Evolutionary conservation across 164 flowering plant species (phyloP), one percentile per base, ranked within the genome.

Genomic region (Vitis amurensis): DNA sequence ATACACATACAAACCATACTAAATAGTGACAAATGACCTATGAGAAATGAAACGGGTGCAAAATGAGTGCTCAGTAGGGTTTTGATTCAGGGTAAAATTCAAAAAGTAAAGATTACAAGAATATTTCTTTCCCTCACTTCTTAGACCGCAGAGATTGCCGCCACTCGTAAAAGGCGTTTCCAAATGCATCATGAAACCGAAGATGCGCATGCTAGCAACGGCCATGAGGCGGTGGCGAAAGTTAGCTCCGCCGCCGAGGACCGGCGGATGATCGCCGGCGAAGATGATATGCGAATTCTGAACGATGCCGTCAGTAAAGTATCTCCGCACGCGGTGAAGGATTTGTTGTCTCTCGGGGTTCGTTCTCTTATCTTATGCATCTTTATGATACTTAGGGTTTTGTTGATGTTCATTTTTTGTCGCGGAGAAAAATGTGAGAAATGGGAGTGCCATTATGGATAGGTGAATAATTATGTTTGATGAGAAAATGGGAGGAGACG

Each of bases 301-400:
- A 52, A 66, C 48, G 83, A 84, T 60, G 81, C 80, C 62, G 75
- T 82, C 50, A 78, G 73, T 55, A 74, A 81, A 13, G 59, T 88
- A 62, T 92, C 91, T 15, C 61, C 73, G 37, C 66, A 68, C 50
- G 87, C 83, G 10, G 79, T 85, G 57, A 74, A 77, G 63, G 89
- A 91, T 61, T 76, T 93, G 77, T 57, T 87, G 48, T 83, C 87
- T 50, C 11, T 71, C 8, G 88, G 85, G 83, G 94, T 91, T 64
- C 57, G 83, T 73, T 53, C 55, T 70, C 19, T 61, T 55, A 15
- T 47, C 71, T 73, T 3, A 2, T 14, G 13, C 11, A 55, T 37
- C 8, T 51, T 50, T 50, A 37, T 51, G 63, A 9, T 56, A 27
- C 1, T 50, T 48, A 5, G 55, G 17, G 52, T 23, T 59, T 48